Base-by-base conservation (phyloP, 306 rosid species). In the Trifolium subterraneum region DNA sequence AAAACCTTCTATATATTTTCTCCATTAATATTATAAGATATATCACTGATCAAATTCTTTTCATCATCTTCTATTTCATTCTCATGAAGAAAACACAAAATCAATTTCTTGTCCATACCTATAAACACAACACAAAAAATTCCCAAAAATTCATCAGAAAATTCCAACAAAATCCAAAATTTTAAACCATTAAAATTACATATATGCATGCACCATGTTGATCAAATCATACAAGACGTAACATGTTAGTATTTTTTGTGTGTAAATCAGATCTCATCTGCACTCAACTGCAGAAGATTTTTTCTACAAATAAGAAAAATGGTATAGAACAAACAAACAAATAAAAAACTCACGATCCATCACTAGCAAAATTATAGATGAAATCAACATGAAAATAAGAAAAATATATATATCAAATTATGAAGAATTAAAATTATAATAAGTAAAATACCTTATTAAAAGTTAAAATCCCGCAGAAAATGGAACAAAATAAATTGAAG, bases 61-160 rank as follows among this genome's bases (percentile, higher is more conserved):
- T 86, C 93, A 42, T 86, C 91, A 33, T 87, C 88, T 68, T 85
- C 88, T 56, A 11, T 50, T 83, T 86, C 97, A 81, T 84, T 66
- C 77, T 66, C 80, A 68, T 4, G 14, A 44, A 11, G 78, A 36
- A 31, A 62, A 36, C 81, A 19, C 45, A 52, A 7, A 2, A 59
- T 31, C 80, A 74, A 23, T 68, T 55, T 58, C 75, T 63, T 25
- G 29, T 68, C 70, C 67, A 62, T 55, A 18, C 73, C 73, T 59
- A 70, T 41, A 55, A 51, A 54, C 78, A 78, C 52, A 59, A 41
- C 23, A 41, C 31, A 48, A 48, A 9, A 48, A 20, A 54, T 20
- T 20, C 56, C 56, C 31, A 14, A 9, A 59, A 13, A 3, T 25
- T 66, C 23, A 51, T 42, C 45, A 39, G 23, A 35, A 25, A 35